A percentile compares a stretch with the other conserved stretches of the same genome.
These are phyloP conservation scores for Zygosaccharomyces sapae DNA, from an alignment of 1,139 yeast species.

Conservation along the genomic window DNA sequence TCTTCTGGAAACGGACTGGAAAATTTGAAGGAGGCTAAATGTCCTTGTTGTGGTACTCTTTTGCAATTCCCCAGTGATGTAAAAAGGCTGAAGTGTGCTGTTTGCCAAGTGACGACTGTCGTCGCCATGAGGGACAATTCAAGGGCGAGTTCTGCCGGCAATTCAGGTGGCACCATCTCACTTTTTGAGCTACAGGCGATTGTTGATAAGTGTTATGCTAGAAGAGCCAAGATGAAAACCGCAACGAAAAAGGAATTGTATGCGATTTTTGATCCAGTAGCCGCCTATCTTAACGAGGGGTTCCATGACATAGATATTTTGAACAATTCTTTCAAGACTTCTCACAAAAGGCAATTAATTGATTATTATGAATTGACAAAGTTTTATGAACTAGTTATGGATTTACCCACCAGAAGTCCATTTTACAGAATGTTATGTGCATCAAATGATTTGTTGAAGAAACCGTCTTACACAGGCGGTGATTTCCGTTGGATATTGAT, in stretches of 20 bases:
- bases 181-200: conserved; percentile 10
- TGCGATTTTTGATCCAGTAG: conserved; percentile 49
- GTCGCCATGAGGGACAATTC: conserved; percentile 1
- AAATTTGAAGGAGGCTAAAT: conserved; percentile 9
- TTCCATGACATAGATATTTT: conserved; percentile 44
- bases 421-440: conserved; percentile 50
- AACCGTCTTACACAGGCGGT: conserved; percentile 38
- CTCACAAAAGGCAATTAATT: conserved; percentile 32
- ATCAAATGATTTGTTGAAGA: conserved; percentile 45
- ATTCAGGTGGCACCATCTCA: background rate
- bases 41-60: conserved; percentile 57
- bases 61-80: conserved; percentile 47
- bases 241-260: conserved; percentile 28
- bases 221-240: conserved; percentile 13
- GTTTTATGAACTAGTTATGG: conserved; percentile 43
- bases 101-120: conserved; percentile 46
- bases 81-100: conserved; percentile 52
- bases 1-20: conserved; percentile 1
- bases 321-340: conserved; percentile 48
- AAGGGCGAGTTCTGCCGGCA: background rate
- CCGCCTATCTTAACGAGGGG: conserved; percentile 41
- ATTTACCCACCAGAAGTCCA: conserved; percentile 59
- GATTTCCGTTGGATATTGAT: conserved; percentile 54
- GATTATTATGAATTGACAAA: conserved; percentile 44
- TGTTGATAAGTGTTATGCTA: conserved; percentile 12